Percentiles rank a stretch among this genome's conserved stretches.
Evolutionary conservation across 352 stramenopile genomes (phyloP).

Genomic region (Phytopythium kandeliae): DNA sequence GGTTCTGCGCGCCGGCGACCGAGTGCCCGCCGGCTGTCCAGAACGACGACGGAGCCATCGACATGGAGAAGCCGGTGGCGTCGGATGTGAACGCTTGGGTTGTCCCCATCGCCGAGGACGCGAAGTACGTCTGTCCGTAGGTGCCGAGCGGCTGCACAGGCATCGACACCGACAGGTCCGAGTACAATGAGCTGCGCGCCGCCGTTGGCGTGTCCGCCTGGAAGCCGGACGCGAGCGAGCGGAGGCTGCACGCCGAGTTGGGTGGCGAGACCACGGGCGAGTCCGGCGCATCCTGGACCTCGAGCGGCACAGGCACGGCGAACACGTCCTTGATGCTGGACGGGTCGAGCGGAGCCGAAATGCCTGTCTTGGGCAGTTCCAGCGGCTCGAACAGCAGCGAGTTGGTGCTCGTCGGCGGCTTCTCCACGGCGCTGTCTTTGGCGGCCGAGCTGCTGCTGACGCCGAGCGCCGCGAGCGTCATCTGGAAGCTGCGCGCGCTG

Average conservation of each 20-base stretch:
- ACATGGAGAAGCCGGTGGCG: neutral
- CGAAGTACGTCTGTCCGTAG: slow-evolving; percentile 3
- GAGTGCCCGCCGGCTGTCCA: no score
- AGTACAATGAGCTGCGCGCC: slow-evolving; percentile 5
- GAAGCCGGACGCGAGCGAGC: slow-evolving; percentile 1
- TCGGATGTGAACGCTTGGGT: neutral
- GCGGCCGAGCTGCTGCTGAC: slow-evolving; percentile 5
- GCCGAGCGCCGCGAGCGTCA: slow-evolving; percentile 4
- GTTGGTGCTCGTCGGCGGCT: slow-evolving; percentile 13
- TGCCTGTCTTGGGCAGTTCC: slow-evolving; percentile 17
- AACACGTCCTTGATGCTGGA: slow-evolving; percentile 21
- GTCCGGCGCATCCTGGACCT: neutral
- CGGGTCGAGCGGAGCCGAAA: slow-evolving; percentile 6
- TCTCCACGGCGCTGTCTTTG: neutral
- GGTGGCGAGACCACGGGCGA: slow-evolving; percentile 8
- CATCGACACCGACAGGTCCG: slow-evolving; percentile 22
- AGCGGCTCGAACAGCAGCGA: slow-evolving; percentile 31
- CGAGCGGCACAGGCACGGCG: slow-evolving; percentile 1
- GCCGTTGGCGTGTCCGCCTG: slow-evolving; percentile 6
- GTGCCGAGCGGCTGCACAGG: slow-evolving; percentile 17
- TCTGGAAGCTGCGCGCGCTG: slow-evolving; percentile 6
- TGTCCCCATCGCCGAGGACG: neutral
- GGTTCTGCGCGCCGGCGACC: no score
- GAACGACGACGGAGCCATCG: neutral
- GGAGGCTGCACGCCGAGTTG: slow-evolving; percentile 5